A percentile compares a stretch with the other conserved stretches of the same genome.
phyloP scores from a whole-genome alignment of 768 basidiomycete species.

The Kwoniella mangroviensis region DNA sequence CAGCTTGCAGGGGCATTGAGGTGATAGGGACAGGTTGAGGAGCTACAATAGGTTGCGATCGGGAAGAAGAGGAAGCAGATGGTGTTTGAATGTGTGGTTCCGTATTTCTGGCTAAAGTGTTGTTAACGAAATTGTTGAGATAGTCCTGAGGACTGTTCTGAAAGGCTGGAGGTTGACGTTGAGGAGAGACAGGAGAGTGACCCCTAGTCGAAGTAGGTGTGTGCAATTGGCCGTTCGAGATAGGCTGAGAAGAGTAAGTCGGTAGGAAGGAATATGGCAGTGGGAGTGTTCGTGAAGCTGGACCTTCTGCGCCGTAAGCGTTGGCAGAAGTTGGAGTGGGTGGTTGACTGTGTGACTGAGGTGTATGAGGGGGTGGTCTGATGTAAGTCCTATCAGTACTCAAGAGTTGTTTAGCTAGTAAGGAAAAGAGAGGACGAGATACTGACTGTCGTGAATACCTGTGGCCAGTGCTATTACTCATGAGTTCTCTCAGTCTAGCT shows the following conservation, averaged over 20 bases:
- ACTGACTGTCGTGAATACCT: constrained; percentile 29
- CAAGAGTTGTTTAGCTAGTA: too few species aligned
- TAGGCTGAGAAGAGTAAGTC: constrained; percentile 19
- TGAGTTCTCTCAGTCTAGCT: constrained; percentile 25
- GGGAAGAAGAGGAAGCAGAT: neutral
- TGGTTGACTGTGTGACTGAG: constrained; percentile 1
- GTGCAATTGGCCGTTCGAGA: constrained; percentile 24
- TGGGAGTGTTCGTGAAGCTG: constrained; percentile 2
- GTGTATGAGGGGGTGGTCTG: constrained; percentile 3
- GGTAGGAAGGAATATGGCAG: constrained; percentile 32
- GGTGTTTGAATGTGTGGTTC: constrained; percentile 3
- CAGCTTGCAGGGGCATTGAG: constrained; percentile 2
- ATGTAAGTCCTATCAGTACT: too few species aligned
- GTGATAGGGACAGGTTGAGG: constrained; percentile 1
- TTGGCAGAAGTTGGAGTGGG: constrained; percentile 11
- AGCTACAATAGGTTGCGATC: constrained; percentile 6
- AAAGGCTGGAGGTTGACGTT: constrained; percentile 3
- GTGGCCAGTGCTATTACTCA: constrained; percentile 10
- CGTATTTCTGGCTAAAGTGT: constrained; percentile 10
- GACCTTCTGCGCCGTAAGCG: neutral
- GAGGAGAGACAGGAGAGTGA: constrained; percentile 14
- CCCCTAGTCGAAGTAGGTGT: constrained; percentile 15
- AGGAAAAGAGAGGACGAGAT: neutral
- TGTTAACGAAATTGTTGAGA: constrained; percentile 37
- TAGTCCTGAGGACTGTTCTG: constrained; percentile 19